Conservation (phyloP, 352 stramenopile species). For the Pythium dissimile region DNA sequence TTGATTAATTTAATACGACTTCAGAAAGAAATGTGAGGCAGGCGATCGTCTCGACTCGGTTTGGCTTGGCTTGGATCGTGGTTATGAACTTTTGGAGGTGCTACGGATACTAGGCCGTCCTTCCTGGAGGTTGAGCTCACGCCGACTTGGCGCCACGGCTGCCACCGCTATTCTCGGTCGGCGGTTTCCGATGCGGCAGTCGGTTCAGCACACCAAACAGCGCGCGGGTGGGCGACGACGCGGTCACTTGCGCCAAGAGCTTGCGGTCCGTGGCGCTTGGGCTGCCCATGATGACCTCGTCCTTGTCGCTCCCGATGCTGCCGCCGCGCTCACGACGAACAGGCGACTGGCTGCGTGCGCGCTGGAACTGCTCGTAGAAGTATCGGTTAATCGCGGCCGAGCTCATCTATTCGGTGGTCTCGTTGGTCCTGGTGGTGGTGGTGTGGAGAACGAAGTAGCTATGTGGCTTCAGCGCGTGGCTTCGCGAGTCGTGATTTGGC, state of each 20-base stretch:
- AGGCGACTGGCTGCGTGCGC: constrained; percentile 15
- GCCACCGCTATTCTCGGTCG: not conserved
- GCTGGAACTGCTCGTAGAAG: constrained; percentile 25
- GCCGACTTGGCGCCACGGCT: not conserved
- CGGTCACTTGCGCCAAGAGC: not conserved
- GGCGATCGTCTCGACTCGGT: no score
- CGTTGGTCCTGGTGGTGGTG: not conserved
- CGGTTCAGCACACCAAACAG: constrained; percentile 16
- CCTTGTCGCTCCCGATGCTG: constrained; percentile 11
- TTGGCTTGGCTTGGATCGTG: no score
- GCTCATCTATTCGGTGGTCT: constrained; percentile 9
- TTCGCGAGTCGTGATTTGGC: constrained; percentile 6
- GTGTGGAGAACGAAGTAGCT: not conserved
- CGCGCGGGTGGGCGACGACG: constrained; percentile 13
- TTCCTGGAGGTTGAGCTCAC: no score
- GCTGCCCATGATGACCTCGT: not conserved
- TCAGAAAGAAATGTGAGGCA: no score
- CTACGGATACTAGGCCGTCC: no score
- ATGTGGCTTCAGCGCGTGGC: constrained; percentile 3
- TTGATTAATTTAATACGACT: no score
- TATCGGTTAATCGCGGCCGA: constrained; percentile 25
- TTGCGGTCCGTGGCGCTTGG: not conserved
- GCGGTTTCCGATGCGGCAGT: constrained; percentile 8
- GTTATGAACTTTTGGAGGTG: no score
- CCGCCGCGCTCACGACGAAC: constrained; percentile 5